phyloP scores from a whole-genome alignment of 225 moss, liverwort and hornwort species.

The Polytrichum commune region DNA sequence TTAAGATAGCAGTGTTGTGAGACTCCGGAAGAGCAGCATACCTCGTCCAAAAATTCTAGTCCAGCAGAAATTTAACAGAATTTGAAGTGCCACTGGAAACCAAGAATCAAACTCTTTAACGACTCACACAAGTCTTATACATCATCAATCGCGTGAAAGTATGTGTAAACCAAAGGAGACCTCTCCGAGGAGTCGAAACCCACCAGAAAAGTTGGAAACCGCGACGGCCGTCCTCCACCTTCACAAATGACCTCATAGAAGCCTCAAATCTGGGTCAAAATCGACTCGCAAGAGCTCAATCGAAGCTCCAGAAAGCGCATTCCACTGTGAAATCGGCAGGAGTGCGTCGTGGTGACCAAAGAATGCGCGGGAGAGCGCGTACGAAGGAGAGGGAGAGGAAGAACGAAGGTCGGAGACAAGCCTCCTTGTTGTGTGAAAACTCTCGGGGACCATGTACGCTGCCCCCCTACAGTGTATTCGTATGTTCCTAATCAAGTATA shows the following conservation, averaged over 20 bases:
- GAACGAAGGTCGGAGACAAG: too few species aligned
- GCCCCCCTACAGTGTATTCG: too few species aligned
- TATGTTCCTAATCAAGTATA: too few species aligned
- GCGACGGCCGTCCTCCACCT: not conserved
- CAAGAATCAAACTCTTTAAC: not conserved
- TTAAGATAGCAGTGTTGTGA: not conserved
- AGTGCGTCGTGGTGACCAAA: not conserved
- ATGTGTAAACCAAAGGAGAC: too few species aligned
- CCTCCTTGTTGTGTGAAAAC: too few species aligned
- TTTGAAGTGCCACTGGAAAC: too few species aligned
- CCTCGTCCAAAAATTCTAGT: not conserved
- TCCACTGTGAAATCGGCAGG: not conserved
- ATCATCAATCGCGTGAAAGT: too few species aligned
- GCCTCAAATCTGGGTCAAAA: slow-evolving; percentile 1
- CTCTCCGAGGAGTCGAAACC: not conserved
- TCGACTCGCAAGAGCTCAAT: not conserved
- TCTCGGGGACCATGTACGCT: too few species aligned
- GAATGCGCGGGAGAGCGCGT: not conserved
- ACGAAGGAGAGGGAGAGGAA: too few species aligned
- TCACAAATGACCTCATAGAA: not conserved
- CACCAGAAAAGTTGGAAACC: not conserved
- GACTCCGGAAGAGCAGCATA: not conserved
- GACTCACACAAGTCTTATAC: not conserved
- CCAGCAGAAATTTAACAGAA: not conserved
- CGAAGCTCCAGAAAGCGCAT: not conserved